Base-by-base conservation (phyloP, 2,329 filamentous ascomycete genomes). In the Plectosphaerella cucumerina region DNA sequence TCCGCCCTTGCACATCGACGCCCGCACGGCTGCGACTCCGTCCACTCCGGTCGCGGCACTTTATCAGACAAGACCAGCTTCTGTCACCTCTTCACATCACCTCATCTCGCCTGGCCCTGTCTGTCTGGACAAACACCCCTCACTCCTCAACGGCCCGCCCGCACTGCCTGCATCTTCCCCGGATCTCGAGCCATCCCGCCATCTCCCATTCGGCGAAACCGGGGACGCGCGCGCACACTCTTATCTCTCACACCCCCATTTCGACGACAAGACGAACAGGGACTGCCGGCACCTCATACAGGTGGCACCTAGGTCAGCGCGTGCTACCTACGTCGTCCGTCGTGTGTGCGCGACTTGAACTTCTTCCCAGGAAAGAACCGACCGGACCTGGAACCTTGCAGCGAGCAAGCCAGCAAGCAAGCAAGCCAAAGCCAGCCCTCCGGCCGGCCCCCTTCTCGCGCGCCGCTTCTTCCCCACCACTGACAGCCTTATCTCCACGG, bases 21-120 rank as follows among this genome's bases (percentile, higher is more conserved):
- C 48, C 26, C 43, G 33, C 35, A 49, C 46, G 44, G 47, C 52
- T 51, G 46, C 26, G 33, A 37, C 54, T 47, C 44, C 44, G 47
- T 49, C 49, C 49, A 46, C 44, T 54, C 50, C 44, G 45, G 26
- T 33, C 23, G 31, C 35, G 17, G 23, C 47, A 42, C 37, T 20
- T 26, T 26, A 34, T 43, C 47, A 42, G 23, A 12, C 39, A 33
- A 21, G 48, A 20, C 42, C 20, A 5, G 42, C 14, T 52, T 54
- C 54, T 54, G 52, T 59, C 56, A 50, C 49, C n/a, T 53, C 53
- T 22, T 56, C 51, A 41, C 42, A 15, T 26, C 42, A 15, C 35
- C 39, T 42, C 39, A 42, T 42, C 39, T 42, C 39, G 39, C 39
- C 39, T 37, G 15, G n/a, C 18, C 39, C 18, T 18, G n/a, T 20